Conservation (phyloP, 352 stramenopile genomes). For the Globisporangium rhizosaccharum region DNA sequence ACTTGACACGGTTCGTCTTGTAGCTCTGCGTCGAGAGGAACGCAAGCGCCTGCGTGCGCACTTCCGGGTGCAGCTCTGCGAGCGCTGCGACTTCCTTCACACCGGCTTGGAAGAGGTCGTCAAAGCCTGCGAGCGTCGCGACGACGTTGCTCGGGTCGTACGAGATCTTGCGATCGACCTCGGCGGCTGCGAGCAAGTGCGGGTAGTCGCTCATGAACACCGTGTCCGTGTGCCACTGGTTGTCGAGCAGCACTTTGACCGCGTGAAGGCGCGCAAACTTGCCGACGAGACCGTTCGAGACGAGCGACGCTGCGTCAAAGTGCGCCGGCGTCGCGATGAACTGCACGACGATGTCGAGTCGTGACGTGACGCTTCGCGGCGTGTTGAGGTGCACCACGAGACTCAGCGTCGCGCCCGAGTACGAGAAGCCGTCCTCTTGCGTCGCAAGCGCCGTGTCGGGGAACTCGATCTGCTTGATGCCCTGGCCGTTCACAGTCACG, state of each 20-base stretch:
- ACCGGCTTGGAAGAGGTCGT: constrained; percentile 6
- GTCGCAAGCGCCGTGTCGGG: not conserved
- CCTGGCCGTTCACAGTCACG: constrained; percentile 18
- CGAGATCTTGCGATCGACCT: constrained; percentile 16
- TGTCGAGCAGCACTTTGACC: constrained; percentile 26
- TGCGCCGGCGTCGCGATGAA: constrained; percentile 11
- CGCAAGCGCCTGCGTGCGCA: constrained; percentile 16
- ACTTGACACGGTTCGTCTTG: constrained; percentile 6
- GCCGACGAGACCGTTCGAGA: constrained; percentile 17
- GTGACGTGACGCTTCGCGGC: not conserved
- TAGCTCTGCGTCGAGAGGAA: constrained; percentile 13
- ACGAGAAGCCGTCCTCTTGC: constrained; percentile 14
- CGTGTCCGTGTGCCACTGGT: constrained; percentile 20
- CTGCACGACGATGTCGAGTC: constrained; percentile 6
- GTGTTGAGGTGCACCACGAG: constrained; percentile 16
- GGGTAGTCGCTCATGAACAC: constrained; percentile 27
- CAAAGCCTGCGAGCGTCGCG: constrained; percentile 12
- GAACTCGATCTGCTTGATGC: constrained; percentile 11
- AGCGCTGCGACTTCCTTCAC: constrained; percentile 12
- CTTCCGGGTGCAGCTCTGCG: constrained; percentile 6
- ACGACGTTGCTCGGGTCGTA: constrained; percentile 18
- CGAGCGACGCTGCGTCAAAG: constrained; percentile 8
- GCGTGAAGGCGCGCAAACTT: constrained; percentile 22
- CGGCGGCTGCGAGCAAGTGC: constrained; percentile 17
- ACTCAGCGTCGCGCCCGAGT: constrained; percentile 19